A percentile compares a stretch with the other conserved stretches of the same genome.
Evolutionary conservation across 345 rosid genomes (phyloP).

Genomic region (Excoecaria cochinchinensis): DNA sequence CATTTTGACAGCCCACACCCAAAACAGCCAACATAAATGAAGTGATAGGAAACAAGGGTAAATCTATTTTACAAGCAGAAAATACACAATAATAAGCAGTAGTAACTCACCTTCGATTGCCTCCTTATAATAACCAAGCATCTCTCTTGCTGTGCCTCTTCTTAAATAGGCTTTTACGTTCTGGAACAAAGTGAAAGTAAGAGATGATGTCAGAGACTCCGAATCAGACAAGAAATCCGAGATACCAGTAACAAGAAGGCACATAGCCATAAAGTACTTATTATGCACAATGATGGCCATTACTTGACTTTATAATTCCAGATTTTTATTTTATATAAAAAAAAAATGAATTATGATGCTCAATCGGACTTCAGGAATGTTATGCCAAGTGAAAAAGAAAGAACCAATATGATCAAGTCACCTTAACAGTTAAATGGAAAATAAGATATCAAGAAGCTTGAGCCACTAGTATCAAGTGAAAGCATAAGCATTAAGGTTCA

Average conservation of each 20-base stretch:
- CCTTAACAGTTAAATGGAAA: background rate
- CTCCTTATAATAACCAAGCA: slow-evolving; percentile 68
- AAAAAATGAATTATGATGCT: background rate
- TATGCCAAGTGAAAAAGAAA: background rate
- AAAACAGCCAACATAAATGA: too few species aligned
- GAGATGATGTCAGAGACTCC: background rate
- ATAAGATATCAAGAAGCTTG: background rate
- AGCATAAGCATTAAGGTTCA: background rate
- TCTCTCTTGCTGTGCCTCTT: slow-evolving; percentile 96
- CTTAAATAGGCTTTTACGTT: slow-evolving; percentile 88
- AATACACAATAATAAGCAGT: background rate
- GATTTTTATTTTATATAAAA: background rate
- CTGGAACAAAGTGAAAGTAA: slow-evolving; percentile 35
- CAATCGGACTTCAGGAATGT: background rate
- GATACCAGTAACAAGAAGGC: background rate
- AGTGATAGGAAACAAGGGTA: background rate
- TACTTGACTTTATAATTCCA: background rate
- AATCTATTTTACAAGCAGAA: background rate
- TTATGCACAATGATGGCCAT: background rate
- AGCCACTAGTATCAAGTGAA: background rate
- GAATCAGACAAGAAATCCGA: background rate
- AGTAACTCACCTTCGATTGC: slow-evolving; percentile 74
- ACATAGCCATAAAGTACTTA: background rate
- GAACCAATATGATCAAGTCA: background rate
- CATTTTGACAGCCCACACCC: background rate